Conservation (phyloP, 1,139 yeast genomes). For the Diutina pseudorugosa region DNA sequence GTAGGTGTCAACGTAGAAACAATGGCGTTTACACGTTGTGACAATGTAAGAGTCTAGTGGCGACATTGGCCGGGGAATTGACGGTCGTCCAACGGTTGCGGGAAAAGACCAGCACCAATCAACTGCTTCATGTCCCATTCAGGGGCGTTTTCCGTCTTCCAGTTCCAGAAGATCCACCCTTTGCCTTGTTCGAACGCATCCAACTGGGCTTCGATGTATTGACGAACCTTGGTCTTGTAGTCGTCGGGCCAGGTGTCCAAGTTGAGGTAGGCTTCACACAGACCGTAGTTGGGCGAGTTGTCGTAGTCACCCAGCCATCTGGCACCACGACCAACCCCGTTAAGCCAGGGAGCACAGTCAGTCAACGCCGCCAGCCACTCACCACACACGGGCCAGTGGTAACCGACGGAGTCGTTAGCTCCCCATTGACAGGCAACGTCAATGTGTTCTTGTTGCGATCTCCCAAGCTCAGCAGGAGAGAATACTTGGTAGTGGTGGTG, state of each 20-base stretch:
- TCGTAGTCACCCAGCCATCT: constrained; percentile 67
- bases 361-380: constrained; percentile 94
- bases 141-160: constrained; percentile 72
- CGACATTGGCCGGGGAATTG: constrained; percentile 60
- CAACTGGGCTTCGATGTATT: constrained; percentile 77
- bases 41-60: too few relatives aligned
- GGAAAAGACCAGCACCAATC: constrained; percentile 52
- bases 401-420: constrained; percentile 32
- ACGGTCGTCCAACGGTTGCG: constrained; percentile 61
- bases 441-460: constrained; percentile 50
- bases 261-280: constrained; percentile 51
- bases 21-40: too few relatives aligned
- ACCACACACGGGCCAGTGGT: constrained; percentile 71
- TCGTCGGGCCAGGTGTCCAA: constrained; percentile 47
- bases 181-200: constrained; percentile 60
- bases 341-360: constrained; percentile 86
- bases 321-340: constrained; percentile 84
- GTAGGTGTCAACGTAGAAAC: too few relatives aligned
- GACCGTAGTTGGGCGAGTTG: constrained; percentile 40
- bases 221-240: constrained; percentile 47
- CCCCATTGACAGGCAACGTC: constrained; percentile 56
- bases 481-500: constrained; percentile 93
- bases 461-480: constrained; percentile 43
- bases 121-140: constrained; percentile 80
- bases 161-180: constrained; percentile 92